Evolutionary conservation across 116 monocot species (phyloP).

Genomic region (Zostera marina): DNA sequence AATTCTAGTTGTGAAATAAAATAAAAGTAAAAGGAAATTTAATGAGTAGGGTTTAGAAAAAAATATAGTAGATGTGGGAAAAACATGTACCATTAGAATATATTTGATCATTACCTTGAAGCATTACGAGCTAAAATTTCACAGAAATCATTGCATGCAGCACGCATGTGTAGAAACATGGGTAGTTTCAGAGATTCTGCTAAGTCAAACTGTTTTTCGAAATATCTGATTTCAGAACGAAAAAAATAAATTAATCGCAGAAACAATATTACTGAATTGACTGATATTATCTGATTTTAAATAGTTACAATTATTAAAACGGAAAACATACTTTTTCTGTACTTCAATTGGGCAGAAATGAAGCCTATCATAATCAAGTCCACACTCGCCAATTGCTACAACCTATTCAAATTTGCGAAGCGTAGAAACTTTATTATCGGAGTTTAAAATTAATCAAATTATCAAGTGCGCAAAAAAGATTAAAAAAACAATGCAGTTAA

Average conservation of each 20-base stretch:
- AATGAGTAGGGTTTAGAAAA: neutral
- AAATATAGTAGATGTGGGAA: neutral
- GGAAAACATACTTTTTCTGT: conserved; percentile 66
- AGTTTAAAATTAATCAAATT: too few relatives aligned
- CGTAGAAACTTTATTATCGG: neutral
- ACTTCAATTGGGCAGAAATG: conserved; percentile 78
- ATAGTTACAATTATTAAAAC: too few relatives aligned
- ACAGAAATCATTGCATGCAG: conserved; percentile 88
- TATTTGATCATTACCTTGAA: conserved; percentile 26
- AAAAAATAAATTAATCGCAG: neutral
- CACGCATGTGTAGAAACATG: conserved; percentile 99
- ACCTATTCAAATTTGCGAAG: conserved; percentile 29
- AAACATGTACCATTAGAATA: conserved; percentile 1
- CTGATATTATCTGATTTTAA: neutral
- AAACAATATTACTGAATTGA: neutral
- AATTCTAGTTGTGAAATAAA: too few relatives aligned
- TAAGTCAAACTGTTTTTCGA: conserved; percentile 88
- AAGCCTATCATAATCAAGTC: conserved; percentile 96
- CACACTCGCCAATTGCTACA: conserved; percentile 96
- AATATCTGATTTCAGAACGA: conserved; percentile 57
- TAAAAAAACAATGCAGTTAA: too few relatives aligned
- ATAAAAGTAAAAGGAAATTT: too few relatives aligned
- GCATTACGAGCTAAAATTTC: conserved; percentile 57
- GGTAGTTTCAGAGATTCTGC: conserved; percentile 74
- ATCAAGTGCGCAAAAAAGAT: too few relatives aligned